Base-by-base conservation (phyloP, 1,139 yeast species). In the Ogataea hybrid region DNA sequence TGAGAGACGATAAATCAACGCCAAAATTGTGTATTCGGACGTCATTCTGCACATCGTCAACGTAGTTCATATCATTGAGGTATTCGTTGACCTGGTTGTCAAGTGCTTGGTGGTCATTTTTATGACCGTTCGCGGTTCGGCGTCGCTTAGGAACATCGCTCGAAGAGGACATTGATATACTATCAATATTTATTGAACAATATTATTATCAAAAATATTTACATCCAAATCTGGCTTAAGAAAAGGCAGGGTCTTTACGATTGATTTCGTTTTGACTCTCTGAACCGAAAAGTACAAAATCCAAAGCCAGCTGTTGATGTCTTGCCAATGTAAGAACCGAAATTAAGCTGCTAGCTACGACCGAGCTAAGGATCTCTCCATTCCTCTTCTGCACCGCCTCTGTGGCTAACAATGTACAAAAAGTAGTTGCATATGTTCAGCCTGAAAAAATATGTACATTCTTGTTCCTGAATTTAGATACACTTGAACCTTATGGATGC, bases 61-160 rank as follows among this genome's bases (percentile, higher is more conserved):
- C 43, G 28, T 58, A 53, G 16, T 52, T 51, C 14, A 59, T 56
- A 39, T 51, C 51, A 16, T 56, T 57, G 33, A 60, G 55, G 38
- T 55, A 57, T 35, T 57, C 57, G 30, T 47, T 56, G n/a, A 57
- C 61, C 36, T 55, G 58, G 15, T 42, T 51, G 35, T 53, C 54
- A 31, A 55, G 45, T 4, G 56, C 25, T 37, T 51, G 59, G 23
- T 55, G 59, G 38, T 56, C 59, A 23, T 46, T 48, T 11, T 48
- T 50, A 23, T 32, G 25, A 11, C 36, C 33, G 17, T 17, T 11
- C 4, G 36, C 5, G 5, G 28, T 22, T 25, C 34, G 27, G 10
- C 37, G 41, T 38, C 41, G 29, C 27, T 38, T 38, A 6, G 28
- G 15, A 16, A n/a, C 28, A 15, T 25, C 35, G 21, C 23, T 32